Evolutionary conservation across 371 early-diverging fungal genomes (phyloP), one percentile per base, ranked within the genome.

Genomic region (Rhizopus delemar): DNA sequence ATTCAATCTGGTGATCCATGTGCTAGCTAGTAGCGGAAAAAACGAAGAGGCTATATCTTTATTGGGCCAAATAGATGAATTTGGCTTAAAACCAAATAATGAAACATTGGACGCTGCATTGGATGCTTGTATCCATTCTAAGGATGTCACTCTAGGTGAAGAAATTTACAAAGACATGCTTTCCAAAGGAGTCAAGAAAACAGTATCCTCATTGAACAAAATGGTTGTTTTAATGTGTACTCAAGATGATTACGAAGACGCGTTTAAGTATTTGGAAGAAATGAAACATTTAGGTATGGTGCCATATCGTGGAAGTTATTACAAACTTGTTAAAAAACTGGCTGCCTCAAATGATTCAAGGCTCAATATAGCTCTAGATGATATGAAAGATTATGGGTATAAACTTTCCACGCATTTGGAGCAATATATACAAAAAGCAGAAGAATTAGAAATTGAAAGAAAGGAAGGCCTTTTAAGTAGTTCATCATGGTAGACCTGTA

Each of bases 201-300:
- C 76, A 2, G 60, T 67, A 32, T 70, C 68, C 0, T 76, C 85
- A 0, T 78, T 88, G 58, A 83, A 80, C 64, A 79, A 78, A 29
- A 78, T 92, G 85, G 78, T 88, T 6, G 53, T 69, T 0, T 53
- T 89, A 22, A 66, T 63, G 41, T 74, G 77, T n/a, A 79, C 78
- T 0, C 81, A 84, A 55, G 78, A 78, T 13, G 77, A 86, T 67
- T 92, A 89, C 59, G 90, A 91, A 65, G 88, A 85, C 28, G 90
- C 89, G 8, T 92, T 92, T 57, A 68, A 70, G 41, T 91, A 89
- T 49, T 67, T 92, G 59, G 90, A 91, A 68, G 74, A 86, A 41
- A 88, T 89, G 86, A 88, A 89, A 65, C 62, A 79, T 13, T 68
- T 72, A 16, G 74, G 75, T 34, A 74, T 86, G 60, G 71, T 80